Evolutionary conservation across 495 filamentous ascomycete species (phyloP).

Genomic region (Gamarada debralockiae): DNA sequence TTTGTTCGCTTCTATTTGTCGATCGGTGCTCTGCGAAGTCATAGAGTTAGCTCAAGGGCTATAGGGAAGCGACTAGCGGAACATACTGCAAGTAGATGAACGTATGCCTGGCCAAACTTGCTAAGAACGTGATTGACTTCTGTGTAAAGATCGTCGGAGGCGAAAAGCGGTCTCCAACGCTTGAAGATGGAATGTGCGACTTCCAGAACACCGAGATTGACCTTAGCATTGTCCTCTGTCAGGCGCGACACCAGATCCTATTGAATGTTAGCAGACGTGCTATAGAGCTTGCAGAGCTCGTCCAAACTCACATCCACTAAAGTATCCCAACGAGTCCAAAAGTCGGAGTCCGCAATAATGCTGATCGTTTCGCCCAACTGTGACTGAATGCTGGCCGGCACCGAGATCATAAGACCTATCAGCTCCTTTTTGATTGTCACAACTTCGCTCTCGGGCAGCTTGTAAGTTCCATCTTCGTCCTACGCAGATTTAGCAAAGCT

Average conservation of each 20-base stretch:
- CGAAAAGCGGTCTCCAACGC: conserved; percentile 89
- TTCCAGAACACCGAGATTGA: conserved; percentile 91
- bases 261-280: neutral
- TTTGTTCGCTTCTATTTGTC: conserved; percentile 69
- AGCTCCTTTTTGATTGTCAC: conserved; percentile 87
- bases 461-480: conserved; percentile 91
- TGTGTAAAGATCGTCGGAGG: conserved; percentile 82
- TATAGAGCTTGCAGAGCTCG: neutral
- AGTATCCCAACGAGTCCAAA: conserved; percentile 93
- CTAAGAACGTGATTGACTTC: conserved; percentile 92
- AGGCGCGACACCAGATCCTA: conserved; percentile 87
- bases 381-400: conserved; percentile 79
- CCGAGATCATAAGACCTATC: conserved; percentile 92
- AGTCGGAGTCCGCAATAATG: conserved; percentile 95
- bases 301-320: conserved; percentile 63
- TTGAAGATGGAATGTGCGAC: conserved; percentile 98
- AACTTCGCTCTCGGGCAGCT: conserved; percentile 76
- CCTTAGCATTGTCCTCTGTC: conserved; percentile 65
- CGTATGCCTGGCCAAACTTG: conserved; percentile 77
- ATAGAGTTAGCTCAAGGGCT: conserved; percentile 18
- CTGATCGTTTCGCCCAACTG: conserved; percentile 96
- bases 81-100: conserved; percentile 68
- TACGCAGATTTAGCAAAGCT: conserved; percentile 24
- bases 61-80: neutral
- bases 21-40: conserved; percentile 68